Conservation (phyloP, 2,329 filamentous ascomycete species). For the Aspergillus aculeatus region DNA sequence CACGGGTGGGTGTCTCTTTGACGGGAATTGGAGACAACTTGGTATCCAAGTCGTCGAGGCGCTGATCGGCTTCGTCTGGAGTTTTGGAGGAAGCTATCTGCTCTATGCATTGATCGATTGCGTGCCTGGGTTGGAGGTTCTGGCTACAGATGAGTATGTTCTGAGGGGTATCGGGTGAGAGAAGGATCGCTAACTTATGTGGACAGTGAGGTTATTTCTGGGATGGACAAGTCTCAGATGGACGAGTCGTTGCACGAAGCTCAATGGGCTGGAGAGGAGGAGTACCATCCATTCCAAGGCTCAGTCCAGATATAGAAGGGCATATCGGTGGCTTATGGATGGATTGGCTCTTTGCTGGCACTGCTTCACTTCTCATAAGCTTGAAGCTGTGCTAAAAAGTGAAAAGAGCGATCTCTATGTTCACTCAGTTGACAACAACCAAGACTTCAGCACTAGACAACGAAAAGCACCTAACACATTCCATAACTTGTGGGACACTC, state of each 20-base stretch:
- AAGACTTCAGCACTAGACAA: too few species aligned
- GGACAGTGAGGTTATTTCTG: slow-evolving; percentile 43
- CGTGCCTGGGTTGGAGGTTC: slow-evolving; percentile 52
- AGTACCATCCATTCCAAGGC: slow-evolving; percentile 24
- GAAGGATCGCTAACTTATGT: neutral
- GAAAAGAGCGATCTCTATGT: too few species aligned
- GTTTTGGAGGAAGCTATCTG: slow-evolving; percentile 49
- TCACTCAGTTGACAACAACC: too few species aligned
- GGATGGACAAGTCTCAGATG: slow-evolving; percentile 53
- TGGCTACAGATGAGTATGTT: slow-evolving; percentile 54
- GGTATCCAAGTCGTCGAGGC: slow-evolving; percentile 54
- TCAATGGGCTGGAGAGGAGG: slow-evolving; percentile 33
- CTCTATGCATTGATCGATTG: slow-evolving; percentile 54
- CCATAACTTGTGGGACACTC: too few species aligned
- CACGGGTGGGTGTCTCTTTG: slow-evolving; percentile 53
- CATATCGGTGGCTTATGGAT: neutral
- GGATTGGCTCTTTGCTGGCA: too few species aligned
- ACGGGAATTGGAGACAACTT: slow-evolving; percentile 52
- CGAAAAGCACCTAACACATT: too few species aligned
- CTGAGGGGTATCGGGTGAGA: neutral
- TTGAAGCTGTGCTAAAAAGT: too few species aligned
- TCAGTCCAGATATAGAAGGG: slow-evolving; percentile 9
- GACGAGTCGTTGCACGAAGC: slow-evolving; percentile 48
- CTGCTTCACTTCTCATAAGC: too few species aligned
- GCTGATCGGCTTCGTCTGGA: slow-evolving; percentile 52